Evolutionary conservation across 2,329 filamentous ascomycete genomes (phyloP).

Genomic region (Setomelanomma holmii): DNA sequence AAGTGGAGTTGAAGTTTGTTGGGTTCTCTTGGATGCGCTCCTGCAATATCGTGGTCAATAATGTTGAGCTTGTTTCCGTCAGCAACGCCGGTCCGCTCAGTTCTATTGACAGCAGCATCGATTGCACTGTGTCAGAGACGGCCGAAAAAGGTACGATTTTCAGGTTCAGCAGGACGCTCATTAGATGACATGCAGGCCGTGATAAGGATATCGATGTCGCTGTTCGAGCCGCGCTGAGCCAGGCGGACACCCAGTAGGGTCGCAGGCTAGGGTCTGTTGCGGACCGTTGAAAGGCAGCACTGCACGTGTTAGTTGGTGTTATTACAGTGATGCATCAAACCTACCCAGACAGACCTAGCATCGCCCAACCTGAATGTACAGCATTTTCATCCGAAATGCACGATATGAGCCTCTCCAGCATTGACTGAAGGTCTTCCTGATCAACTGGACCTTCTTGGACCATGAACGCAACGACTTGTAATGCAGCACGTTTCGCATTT

Average conservation of each 20-base stretch:
- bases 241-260: constrained; percentile 72
- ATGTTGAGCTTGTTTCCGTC: constrained; percentile 76
- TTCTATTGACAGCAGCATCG: constrained; percentile 77
- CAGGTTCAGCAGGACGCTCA: constrained; percentile 71
- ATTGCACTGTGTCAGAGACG: constrained; percentile 73
- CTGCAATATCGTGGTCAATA: constrained; percentile 75
- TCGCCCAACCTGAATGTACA: constrained; percentile 74
- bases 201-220: constrained; percentile 74
- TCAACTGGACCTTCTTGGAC: constrained; percentile 48
- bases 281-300: constrained; percentile 39
- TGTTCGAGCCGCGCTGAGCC: constrained; percentile 75
- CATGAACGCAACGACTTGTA: constrained; percentile 63
- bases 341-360: constrained; percentile 82
- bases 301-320: constrained; percentile 14
- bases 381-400: constrained; percentile 73
- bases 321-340: constrained; percentile 26
- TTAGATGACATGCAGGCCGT: constrained; percentile 76
- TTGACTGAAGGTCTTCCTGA: constrained; percentile 60
- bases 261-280: constrained; percentile 45
- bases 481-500: constrained; percentile 55
- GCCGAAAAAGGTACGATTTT: constrained; percentile 72
- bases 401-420: constrained; percentile 65
- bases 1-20: constrained; percentile 70
- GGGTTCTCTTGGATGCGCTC: constrained; percentile 72
- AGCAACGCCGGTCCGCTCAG: constrained; percentile 79